phyloP scores from a whole-genome alignment of 805 yeast species.

The Wickerhamomyces tratensis region DNA sequence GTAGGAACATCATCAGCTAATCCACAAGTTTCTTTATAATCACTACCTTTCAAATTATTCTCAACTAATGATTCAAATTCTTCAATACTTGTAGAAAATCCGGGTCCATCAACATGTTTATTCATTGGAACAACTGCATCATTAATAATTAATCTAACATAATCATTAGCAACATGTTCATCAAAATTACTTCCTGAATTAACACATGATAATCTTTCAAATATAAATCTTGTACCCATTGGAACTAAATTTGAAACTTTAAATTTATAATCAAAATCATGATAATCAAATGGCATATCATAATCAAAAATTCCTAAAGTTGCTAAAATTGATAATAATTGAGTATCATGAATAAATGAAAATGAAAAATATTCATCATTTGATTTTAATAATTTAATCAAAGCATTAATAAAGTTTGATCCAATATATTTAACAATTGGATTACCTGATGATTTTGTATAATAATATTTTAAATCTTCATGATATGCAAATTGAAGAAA shows the following conservation, averaged over 20 bases:
- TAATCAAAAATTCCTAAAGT: constrained; percentile 35
- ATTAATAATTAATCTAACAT: constrained; percentile 33
- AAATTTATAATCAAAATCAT: constrained; percentile 36
- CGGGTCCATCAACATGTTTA: constrained; percentile 36
- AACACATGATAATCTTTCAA: constrained; percentile 35
- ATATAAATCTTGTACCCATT: constrained; percentile 38
- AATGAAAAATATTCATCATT: constrained; percentile 30
- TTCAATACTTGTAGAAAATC: constrained; percentile 27
- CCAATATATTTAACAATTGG: constrained; percentile 31
- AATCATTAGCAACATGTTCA: constrained; percentile 14
- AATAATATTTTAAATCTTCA: constrained; percentile 33
- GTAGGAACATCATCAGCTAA: constrained; percentile 2
- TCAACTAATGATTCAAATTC: constrained; percentile 13
- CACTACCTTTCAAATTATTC: constrained; percentile 5
- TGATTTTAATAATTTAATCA: constrained; percentile 32
- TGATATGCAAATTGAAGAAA: constrained; percentile 31
- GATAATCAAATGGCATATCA: constrained; percentile 31
- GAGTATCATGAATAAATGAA: constrained; percentile 48
- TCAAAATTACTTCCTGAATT: constrained; percentile 11
- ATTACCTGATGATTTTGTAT: constrained; percentile 40
- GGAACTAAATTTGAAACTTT: constrained; percentile 38
- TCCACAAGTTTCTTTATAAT: constrained; percentile 11
- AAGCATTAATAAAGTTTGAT: constrained; percentile 36
- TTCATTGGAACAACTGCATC: constrained; percentile 40
- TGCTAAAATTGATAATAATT: constrained; percentile 37